These are phyloP conservation scores for Pseudogymnoascus pannorum DNA, from an alignment of 2,329 filamentous ascomycete genomes.

Conservation along the genomic window DNA sequence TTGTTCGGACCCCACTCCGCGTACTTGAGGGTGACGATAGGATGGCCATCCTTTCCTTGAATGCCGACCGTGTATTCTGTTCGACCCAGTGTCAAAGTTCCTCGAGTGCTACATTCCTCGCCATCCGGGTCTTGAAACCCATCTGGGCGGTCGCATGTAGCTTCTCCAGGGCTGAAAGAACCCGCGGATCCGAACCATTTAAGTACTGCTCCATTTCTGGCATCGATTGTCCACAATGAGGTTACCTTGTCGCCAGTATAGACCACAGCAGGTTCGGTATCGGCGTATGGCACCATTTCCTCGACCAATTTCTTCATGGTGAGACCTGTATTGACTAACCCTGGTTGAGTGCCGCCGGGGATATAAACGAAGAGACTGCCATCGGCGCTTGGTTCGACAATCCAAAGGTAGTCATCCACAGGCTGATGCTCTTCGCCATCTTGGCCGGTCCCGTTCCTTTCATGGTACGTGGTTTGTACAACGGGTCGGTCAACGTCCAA, in stretches of 20 bases:
- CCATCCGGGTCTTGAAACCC: conserved; percentile 49
- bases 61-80: conserved; percentile 89
- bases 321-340: conserved; percentile 59
- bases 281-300: conserved; percentile 68
- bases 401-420: conserved; percentile 80
- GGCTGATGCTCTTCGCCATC: conserved; percentile 48
- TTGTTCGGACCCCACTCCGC: conserved; percentile 94
- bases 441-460: conserved; percentile 56
- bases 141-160: conserved; percentile 53
- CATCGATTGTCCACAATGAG: conserved; percentile 82
- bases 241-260: conserved; percentile 92
- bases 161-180: conserved; percentile 34
- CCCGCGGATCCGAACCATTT: conserved; percentile 77
- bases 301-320: conserved; percentile 87
- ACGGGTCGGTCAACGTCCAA: conserved; percentile 78
- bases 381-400: conserved; percentile 84
- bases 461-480: conserved; percentile 81
- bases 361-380: conserved; percentile 83
- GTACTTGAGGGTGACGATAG: conserved; percentile 84
- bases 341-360: conserved; percentile 51
- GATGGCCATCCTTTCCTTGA: conserved; percentile 64
- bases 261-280: conserved; percentile 68
- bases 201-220: conserved; percentile 71
- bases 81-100: conserved; percentile 74
- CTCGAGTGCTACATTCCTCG: conserved; percentile 71